Percentiles rank a stretch among this genome's conserved stretches.
Evolutionary conservation across 768 basidiomycete species (phyloP).

Genomic region (Megacollybia marginata): DNA sequence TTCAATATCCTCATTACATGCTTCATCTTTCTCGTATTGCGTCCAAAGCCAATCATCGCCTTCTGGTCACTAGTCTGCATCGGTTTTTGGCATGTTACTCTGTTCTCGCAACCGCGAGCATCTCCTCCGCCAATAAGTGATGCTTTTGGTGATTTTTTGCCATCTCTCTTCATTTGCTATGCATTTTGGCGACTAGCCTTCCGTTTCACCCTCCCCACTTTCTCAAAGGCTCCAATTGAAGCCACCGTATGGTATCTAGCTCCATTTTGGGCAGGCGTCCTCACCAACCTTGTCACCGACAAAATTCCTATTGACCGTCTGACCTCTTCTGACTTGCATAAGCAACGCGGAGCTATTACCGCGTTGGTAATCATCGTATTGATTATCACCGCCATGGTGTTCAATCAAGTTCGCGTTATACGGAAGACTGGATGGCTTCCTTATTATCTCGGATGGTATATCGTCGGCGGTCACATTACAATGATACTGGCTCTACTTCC

Average conservation of each 20-base stretch:
- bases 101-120: slow-evolving; percentile 69
- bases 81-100: slow-evolving; percentile 77
- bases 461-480: slow-evolving; percentile 54
- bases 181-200: slow-evolving; percentile 73
- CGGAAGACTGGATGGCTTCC: slow-evolving; percentile 81
- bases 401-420: slow-evolving; percentile 78
- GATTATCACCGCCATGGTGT: slow-evolving; percentile 46
- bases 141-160: slow-evolving; percentile 75
- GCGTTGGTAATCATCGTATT: slow-evolving; percentile 64
- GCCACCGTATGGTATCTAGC: slow-evolving; percentile 65
- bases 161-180: slow-evolving; percentile 70
- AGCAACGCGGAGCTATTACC: slow-evolving; percentile 58
- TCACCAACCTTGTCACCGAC: slow-evolving; percentile 65
- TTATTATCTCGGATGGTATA: slow-evolving; percentile 70
- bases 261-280: slow-evolving; percentile 73
- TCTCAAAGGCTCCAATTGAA: slow-evolving; percentile 63
- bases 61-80: slow-evolving; percentile 79
- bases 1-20: slow-evolving; percentile 67
- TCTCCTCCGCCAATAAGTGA: slow-evolving; percentile 61
- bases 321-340: slow-evolving; percentile 57
- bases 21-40: slow-evolving; percentile 63
- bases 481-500: slow-evolving; percentile 66
- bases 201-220: slow-evolving; percentile 67
- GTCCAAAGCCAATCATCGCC: slow-evolving; percentile 58
- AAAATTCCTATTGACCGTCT: slow-evolving; percentile 73